Evolutionary conservation across 2,329 filamentous ascomycete species (phyloP).

Genomic region (Polytolypa hystricis): DNA sequence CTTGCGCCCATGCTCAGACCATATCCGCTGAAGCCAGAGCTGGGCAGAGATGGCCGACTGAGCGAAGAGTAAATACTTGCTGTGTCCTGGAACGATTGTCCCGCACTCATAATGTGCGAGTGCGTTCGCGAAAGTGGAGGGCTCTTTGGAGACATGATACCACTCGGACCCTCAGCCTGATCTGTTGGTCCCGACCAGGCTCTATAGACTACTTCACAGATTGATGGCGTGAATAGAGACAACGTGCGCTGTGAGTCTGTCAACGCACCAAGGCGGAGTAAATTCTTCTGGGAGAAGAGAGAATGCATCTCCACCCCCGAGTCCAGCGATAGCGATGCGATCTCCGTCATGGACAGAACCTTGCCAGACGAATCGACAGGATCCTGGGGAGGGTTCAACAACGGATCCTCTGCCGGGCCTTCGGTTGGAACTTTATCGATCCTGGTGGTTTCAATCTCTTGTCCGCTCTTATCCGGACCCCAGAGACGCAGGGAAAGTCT

Average conservation of each 20-base stretch:
- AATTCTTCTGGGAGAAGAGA: conserved; percentile 89
- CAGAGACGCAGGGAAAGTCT: conserved; percentile 77
- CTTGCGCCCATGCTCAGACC: conserved; percentile 30
- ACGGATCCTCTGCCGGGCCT: conserved; percentile 62
- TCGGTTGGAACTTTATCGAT: conserved; percentile 37
- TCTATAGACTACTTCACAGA: conserved; percentile 79
- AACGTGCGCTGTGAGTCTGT: conserved; percentile 83
- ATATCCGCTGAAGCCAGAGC: conserved; percentile 28
- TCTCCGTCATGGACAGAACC: conserved; percentile 60
- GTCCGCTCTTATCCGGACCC: conserved; percentile 70
- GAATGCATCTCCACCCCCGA: conserved; percentile 72
- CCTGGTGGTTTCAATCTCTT: conserved; percentile 32
- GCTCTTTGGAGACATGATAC: conserved; percentile 31
- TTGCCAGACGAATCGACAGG: conserved; percentile 73
- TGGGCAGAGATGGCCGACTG: conserved; percentile 40
- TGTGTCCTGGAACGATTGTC: conserved; percentile 64
- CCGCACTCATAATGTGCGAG: conserved; percentile 49
- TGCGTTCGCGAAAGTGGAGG: conserved; percentile 50
- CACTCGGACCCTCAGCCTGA: conserved; percentile 44
- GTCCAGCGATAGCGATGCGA: conserved; percentile 68
- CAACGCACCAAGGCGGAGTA: conserved; percentile 69
- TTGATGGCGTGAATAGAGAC: conserved; percentile 83
- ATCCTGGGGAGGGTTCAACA: conserved; percentile 69
- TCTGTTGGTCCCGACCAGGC: conserved; percentile 80
- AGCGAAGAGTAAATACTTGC: conserved; percentile 55